Base-by-base conservation (phyloP, 352 stramenopile genomes). In the Pythium sukuiense region DNA sequence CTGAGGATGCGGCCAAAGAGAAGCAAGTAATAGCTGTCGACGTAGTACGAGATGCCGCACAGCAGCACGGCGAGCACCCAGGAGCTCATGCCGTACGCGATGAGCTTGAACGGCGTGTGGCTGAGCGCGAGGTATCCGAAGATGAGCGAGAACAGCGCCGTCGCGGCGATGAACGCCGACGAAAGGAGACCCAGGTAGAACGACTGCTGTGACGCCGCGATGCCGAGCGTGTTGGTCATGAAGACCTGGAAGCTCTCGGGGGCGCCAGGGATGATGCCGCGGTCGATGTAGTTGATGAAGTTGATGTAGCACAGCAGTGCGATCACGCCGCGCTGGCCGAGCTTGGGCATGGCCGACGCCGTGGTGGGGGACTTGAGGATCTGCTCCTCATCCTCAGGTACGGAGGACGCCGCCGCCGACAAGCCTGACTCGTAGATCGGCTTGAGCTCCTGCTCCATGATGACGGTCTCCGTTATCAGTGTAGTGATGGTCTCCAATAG, bases 271-370 rank as follows among this genome's bases (percentile, higher is more conserved):
- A 99, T 98, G 61, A 99, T 98, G 27, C 93, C 92, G 43, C 95
- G 89, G 77, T 98, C 95, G 43, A 98, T 74, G 79, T 98, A 98
- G 73, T 97, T 98, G 53, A 97, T 72, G n/a, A 98, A 68, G 70
- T 98, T 98, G 67, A 96, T 96, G 53, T 80, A 74, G 65, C 85
- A 95, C n/a, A 97, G 79, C 69, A 97, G 70, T 43, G 93, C 64
- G 69, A 97, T 94, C 58, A 89, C 76, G 66, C 68, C 63, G 13
- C 60, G 57, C 59, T 71, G 55, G 24, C 62, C 62, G 43, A 74
- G 57, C 59, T 67, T 26, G 3, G 39, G 41, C 61, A 57, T 67
- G 4, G 11, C 30, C n/a, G 43, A 30, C 16, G 16, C 3, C 0
- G 18, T 8, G 7, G 43, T 14, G 3, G n/a, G 43, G 8, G 43